Percentiles rank a stretch among this genome's conserved stretches.
phyloP scores from a whole-genome alignment of 148 eudicot genomes.

The Beta vulgaris region DNA sequence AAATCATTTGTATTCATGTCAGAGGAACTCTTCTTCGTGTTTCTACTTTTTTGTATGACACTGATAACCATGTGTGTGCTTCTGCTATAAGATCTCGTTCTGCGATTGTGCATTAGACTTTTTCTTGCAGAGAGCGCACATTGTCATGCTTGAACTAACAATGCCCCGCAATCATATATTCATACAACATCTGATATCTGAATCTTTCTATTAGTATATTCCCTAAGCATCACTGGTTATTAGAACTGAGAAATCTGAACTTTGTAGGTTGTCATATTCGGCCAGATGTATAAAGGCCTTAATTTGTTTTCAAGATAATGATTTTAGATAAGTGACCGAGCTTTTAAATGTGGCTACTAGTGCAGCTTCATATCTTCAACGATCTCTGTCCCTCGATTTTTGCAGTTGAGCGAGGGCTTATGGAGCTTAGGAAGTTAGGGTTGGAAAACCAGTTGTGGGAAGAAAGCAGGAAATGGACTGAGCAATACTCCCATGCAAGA shows the following conservation, averaged over 20 bases:
- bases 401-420: slow-evolving; percentile 74
- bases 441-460: slow-evolving; percentile 79
- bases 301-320: too few species aligned
- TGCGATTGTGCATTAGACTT: background rate
- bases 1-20: background rate
- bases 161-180: background rate
- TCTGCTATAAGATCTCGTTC: background rate
- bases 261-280: background rate
- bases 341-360: background rate
- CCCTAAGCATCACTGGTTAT: too few species aligned
- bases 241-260: background rate
- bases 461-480: slow-evolving; percentile 52
- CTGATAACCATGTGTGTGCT: background rate
- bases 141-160: background rate
- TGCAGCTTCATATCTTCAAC: background rate
- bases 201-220: background rate
- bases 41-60: background rate
- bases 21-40: background rate
- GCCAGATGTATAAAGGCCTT: background rate
- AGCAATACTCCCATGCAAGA: slow-evolving; percentile 37
- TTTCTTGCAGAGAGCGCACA: background rate
- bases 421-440: slow-evolving; percentile 76
- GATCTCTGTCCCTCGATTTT: background rate
- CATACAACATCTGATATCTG: background rate
- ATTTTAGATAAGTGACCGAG: background rate